These are phyloP conservation scores for Trichoderma cornu-damae DNA, from an alignment of 2,329 filamentous ascomycete genomes.

Conservation along the genomic window DNA sequence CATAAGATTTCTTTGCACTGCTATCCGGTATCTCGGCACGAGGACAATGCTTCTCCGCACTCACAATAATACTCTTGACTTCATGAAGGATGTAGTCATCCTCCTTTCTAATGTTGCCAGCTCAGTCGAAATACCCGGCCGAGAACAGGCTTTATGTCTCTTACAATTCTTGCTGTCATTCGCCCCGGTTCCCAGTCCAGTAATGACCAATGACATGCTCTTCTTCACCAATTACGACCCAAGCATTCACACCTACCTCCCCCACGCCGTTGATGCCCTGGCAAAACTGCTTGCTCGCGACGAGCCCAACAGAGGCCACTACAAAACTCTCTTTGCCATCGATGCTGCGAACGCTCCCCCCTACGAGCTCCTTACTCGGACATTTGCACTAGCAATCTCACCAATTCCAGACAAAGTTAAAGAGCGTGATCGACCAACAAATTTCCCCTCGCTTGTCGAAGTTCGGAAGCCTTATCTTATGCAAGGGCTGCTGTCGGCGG, in stretches of 20 bases:
- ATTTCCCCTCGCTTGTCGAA: conserved; percentile 65
- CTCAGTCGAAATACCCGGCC: conserved; percentile 72
- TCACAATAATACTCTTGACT: conserved; percentile 81
- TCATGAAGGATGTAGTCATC: conserved; percentile 92
- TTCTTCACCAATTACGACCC: conserved; percentile 81
- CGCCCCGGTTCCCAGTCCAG: conserved; percentile 71
- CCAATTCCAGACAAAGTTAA: conserved; percentile 66
- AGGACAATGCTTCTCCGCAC: conserved; percentile 80
- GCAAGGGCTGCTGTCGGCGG: conserved; percentile 85
- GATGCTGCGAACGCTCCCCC: conserved; percentile 61
- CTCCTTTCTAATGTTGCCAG: conserved; percentile 85
- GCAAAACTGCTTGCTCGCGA: conserved; percentile 90
- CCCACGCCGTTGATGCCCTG: conserved; percentile 80
- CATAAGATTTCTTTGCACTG: conserved; percentile 75
- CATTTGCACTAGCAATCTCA: conserved; percentile 82
- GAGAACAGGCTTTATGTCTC: conserved; percentile 81
- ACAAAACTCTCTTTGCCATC: conserved; percentile 72
- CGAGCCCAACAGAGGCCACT: conserved; percentile 84
- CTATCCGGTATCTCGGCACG: conserved; percentile 83
- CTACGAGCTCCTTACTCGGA: conserved; percentile 76
- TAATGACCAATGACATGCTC: conserved; percentile 50
- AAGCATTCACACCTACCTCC: conserved; percentile 76
- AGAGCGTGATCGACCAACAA: conserved; percentile 51
- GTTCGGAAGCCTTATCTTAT: conserved; percentile 82
- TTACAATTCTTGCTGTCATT: conserved; percentile 89